Percentiles rank a stretch among this genome's conserved stretches.
These are phyloP conservation scores for Leccinum obscurum DNA, from an alignment of 768 basidiomycete genomes.

Conservation along the genomic window DNA sequence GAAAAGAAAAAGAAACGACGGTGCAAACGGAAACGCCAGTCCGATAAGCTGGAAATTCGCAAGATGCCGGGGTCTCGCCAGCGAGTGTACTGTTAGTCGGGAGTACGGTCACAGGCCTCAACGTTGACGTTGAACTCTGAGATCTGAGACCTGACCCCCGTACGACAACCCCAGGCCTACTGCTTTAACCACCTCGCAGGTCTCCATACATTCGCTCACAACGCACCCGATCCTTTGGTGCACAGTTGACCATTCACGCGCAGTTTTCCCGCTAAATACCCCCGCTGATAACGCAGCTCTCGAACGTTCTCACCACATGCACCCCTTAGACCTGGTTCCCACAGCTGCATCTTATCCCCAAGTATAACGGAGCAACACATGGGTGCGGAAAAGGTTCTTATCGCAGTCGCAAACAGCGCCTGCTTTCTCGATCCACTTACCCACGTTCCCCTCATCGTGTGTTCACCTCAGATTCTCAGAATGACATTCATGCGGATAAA, in stretches of 20 bases:
- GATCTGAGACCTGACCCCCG: not conserved
- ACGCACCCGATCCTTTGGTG: not conserved
- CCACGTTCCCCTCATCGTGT: not conserved
- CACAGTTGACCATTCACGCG: not conserved
- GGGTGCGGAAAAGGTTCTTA: not conserved
- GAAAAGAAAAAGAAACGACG: not conserved
- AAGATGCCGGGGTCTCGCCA: not conserved
- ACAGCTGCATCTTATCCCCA: not conserved
- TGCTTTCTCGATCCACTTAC: not conserved
- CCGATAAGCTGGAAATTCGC: not conserved
- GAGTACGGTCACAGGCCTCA: not conserved
- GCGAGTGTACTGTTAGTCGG: not conserved
- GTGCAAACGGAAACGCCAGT: not conserved
- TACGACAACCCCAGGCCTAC: not conserved
- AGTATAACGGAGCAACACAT: not conserved
- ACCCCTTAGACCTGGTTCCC: not conserved
- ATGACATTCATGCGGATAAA: conserved; percentile 1
- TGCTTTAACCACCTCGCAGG: not conserved
- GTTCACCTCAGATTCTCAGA: not conserved
- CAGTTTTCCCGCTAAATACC: not conserved
- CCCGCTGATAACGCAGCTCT: not conserved
- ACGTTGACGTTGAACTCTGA: not conserved
- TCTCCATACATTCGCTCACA: not conserved
- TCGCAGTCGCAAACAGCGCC: not conserved
- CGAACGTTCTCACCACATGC: not conserved